A percentile compares a stretch with the other conserved stretches of the same genome.
Conservation (phyloP, 2,329 filamentous ascomycete species). For the Plenodomus tracheiphilus region DNA sequence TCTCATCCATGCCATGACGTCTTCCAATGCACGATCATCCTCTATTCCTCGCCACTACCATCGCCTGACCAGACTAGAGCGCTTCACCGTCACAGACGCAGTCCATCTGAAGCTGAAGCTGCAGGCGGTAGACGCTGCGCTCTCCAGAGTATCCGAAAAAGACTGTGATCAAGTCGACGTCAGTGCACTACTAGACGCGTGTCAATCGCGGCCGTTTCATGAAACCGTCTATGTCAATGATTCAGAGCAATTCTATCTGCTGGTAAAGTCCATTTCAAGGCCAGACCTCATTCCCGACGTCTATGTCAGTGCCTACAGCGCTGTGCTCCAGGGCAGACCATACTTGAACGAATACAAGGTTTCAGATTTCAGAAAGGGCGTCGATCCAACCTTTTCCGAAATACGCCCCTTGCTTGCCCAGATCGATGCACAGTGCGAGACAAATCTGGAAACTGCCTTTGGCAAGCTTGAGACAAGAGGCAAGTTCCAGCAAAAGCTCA, state of each 20-base stretch:
- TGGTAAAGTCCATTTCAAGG: conserved; percentile 16
- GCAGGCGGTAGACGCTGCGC: conserved; percentile 20
- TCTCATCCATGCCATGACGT: background rate
- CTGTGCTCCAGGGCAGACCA: conserved; percentile 12
- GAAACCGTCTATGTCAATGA: conserved; percentile 19
- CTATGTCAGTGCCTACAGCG: conserved; percentile 22
- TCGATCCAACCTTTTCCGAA: conserved; percentile 26
- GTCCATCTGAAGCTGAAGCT: conserved; percentile 22
- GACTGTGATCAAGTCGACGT: conserved; percentile 6
- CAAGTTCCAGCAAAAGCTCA: conserved; percentile 3
- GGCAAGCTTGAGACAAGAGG: conserved; percentile 16
- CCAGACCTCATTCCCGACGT: conserved; percentile 22
- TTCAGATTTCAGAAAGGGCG: conserved; percentile 13
- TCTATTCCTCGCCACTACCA: conserved; percentile 12
- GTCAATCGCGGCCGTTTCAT: conserved; percentile 6
- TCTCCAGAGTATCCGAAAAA: conserved; percentile 4
- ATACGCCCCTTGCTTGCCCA: conserved; percentile 17
- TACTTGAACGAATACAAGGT: conserved; percentile 18
- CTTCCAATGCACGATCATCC: background rate
- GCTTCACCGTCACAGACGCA: conserved; percentile 24
- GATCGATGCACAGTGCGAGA: conserved; percentile 23
- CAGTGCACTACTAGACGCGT: conserved; percentile 4
- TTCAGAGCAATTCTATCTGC: conserved; percentile 21
- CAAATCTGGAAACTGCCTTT: conserved; percentile 16
- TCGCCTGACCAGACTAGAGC: conserved; percentile 5